Conservation (phyloP, 1,139 yeast genomes). For the Nematodospora anomalae region DNA sequence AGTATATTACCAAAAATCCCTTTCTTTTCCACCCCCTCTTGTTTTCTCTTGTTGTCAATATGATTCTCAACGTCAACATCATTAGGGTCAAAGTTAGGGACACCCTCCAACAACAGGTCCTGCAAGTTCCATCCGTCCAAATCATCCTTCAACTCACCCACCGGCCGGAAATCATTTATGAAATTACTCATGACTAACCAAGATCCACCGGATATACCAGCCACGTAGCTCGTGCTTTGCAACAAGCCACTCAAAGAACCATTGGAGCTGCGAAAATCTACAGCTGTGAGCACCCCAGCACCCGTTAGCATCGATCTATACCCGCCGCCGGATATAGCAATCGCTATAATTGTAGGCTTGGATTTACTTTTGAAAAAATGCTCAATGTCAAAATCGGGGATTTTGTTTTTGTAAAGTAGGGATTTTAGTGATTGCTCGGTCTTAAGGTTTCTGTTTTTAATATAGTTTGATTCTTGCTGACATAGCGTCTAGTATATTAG, state of each 20-base stretch:
- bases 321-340: slow-evolving; percentile 75
- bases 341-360: slow-evolving; percentile 43
- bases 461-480: slow-evolving; percentile 37
- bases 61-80: neutral
- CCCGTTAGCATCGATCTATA: slow-evolving; percentile 67
- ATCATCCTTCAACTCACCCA: slow-evolving; percentile 30
- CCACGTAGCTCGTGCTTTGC: slow-evolving; percentile 54
- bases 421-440: slow-evolving; percentile 32
- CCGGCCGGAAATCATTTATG: slow-evolving; percentile 46
- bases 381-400: slow-evolving; percentile 39
- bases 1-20: slow-evolving; percentile 32
- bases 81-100: slow-evolving; percentile 47
- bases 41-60: neutral
- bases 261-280: slow-evolving; percentile 45
- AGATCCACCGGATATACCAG: slow-evolving; percentile 73
- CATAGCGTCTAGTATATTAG: slow-evolving; percentile 21
- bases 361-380: slow-evolving; percentile 17
- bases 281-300: slow-evolving; percentile 59
- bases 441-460: slow-evolving; percentile 29
- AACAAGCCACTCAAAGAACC: slow-evolving; percentile 50
- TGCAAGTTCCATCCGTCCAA: slow-evolving; percentile 40
- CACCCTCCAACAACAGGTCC: slow-evolving; percentile 55
- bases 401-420: slow-evolving; percentile 34
- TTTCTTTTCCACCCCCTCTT: slow-evolving; percentile 59
- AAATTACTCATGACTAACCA: slow-evolving; percentile 57